phyloP scores from a whole-genome alignment of 164 flowering plant genomes.

The Protea cynaroides region DNA sequence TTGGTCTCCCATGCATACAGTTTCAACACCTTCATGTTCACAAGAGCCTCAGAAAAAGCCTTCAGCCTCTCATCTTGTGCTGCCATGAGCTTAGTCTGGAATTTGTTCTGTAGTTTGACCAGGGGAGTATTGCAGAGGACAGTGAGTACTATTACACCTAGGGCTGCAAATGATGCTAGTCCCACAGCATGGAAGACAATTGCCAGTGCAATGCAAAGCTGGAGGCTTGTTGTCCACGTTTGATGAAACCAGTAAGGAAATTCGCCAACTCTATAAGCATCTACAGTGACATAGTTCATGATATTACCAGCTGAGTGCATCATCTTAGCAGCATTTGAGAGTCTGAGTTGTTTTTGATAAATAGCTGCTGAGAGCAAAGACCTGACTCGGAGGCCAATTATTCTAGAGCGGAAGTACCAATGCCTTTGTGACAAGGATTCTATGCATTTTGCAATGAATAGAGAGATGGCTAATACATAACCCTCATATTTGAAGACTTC shows the following conservation, averaged over 20 bases:
- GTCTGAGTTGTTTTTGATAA: slow-evolving; percentile 39
- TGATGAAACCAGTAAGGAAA: slow-evolving; percentile 51
- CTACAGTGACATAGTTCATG: slow-evolving; percentile 15
- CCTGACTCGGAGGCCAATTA: slow-evolving; percentile 38
- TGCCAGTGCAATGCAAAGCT: slow-evolving; percentile 34
- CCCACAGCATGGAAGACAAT: slow-evolving; percentile 37
- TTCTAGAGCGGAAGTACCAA: slow-evolving; percentile 42
- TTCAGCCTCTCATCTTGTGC: slow-evolving; percentile 49
- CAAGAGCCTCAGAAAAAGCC: slow-evolving; percentile 45
- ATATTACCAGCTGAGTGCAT: slow-evolving; percentile 42
- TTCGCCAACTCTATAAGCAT: slow-evolving; percentile 45
- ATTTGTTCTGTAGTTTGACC: slow-evolving; percentile 47
- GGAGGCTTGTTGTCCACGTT: slow-evolving; percentile 49
- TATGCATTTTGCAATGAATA: slow-evolving; percentile 34
- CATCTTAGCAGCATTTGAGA: slow-evolving; percentile 39
- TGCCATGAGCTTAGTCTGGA: slow-evolving; percentile 36
- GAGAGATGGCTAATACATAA: slow-evolving; percentile 26
- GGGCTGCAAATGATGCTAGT: slow-evolving; percentile 41
- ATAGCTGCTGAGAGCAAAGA: slow-evolving; percentile 46
- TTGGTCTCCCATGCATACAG: slow-evolving; percentile 54
- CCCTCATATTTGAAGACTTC: slow-evolving; percentile 35
- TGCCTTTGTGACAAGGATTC: slow-evolving; percentile 51
- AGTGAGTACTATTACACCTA: slow-evolving; percentile 30
- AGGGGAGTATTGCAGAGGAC: slow-evolving; percentile 42
- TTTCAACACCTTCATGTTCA: slow-evolving; percentile 55